Conservation (phyloP, 371 early-diverging fungal genomes). For the Syncephalastrum sp. region DNA sequence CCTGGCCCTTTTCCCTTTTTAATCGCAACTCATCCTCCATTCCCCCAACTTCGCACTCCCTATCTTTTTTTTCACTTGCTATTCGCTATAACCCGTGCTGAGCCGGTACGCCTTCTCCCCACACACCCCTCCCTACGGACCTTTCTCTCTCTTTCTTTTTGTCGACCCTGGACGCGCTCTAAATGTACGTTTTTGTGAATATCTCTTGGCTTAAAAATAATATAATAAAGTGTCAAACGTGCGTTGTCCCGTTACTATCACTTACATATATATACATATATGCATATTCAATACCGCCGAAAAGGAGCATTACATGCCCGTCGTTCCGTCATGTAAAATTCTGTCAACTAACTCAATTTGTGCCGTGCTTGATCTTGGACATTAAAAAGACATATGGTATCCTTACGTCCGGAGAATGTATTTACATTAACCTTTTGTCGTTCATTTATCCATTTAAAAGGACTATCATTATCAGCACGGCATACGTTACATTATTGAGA, state of each 20-base stretch:
- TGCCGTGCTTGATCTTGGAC: slow-evolving; percentile 7
- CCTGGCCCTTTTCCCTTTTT: background rate
- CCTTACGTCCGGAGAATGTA: slow-evolving; percentile 20
- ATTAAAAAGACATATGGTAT: slow-evolving; percentile 44
- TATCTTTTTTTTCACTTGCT: background rate
- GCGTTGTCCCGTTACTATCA: background rate
- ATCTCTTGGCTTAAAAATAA: too few relatives aligned
- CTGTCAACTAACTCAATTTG: too few relatives aligned
- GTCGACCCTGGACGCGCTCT: too few relatives aligned
- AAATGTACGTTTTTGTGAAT: too few relatives aligned
- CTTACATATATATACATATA: too few relatives aligned
- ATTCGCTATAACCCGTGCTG: too few relatives aligned
- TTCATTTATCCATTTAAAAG: slow-evolving; percentile 1
- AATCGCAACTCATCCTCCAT: background rate
- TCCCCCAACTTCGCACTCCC: background rate
- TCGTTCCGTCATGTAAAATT: too few relatives aligned
- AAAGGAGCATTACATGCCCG: too few relatives aligned
- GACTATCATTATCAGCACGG: background rate
- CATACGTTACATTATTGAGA: background rate
- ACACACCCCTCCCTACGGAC: too few relatives aligned
- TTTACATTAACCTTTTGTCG: background rate
- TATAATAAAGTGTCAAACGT: background rate
- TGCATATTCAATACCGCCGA: too few relatives aligned
- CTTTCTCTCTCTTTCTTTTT: too few relatives aligned
- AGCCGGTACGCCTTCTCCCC: too few relatives aligned